Conservation (phyloP, 345 rosid genomes). For the Chamaenerion angustifolium region DNA sequence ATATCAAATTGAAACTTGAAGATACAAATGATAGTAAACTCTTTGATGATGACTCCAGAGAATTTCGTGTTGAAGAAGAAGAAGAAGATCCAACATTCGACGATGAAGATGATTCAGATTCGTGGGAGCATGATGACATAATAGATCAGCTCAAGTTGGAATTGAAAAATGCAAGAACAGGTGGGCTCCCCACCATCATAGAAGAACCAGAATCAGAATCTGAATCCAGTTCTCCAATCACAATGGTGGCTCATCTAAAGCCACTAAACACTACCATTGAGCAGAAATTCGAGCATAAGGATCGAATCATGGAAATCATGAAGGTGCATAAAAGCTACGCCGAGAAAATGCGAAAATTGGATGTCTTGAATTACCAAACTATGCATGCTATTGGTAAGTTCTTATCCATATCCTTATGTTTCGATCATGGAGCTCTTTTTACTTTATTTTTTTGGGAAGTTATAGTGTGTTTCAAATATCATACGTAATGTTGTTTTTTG, state of each 20-base stretch:
- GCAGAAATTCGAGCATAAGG: conserved; percentile 34
- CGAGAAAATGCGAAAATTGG: conserved; percentile 60
- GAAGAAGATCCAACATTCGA: background rate
- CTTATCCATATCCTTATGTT: background rate
- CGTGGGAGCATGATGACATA: conserved; percentile 38
- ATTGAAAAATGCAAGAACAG: conserved; percentile 39
- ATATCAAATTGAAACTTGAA: conserved; percentile 28
- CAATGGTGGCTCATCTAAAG: conserved; percentile 19
- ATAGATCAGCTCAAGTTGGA: conserved; percentile 52
- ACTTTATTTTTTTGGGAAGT: too few species aligned
- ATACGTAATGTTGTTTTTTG: too few species aligned
- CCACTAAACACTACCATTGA: conserved; percentile 31
- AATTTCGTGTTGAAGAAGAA: background rate
- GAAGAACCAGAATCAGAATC: conserved; percentile 30
- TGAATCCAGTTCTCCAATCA: background rate
- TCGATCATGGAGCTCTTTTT: too few species aligned
- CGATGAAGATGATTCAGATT: conserved; percentile 20
- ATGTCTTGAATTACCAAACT: conserved; percentile 53
- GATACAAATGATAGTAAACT: conserved; percentile 8
- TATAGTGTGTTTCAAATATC: too few species aligned
- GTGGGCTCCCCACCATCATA: conserved; percentile 62
- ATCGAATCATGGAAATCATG: conserved; percentile 32
- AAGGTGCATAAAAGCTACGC: conserved; percentile 49
- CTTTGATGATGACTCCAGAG: conserved; percentile 7
- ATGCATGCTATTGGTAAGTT: conserved; percentile 56